Evolutionary conservation across 257 asterid species (phyloP).

Genomic region (Misopates orontium): DNA sequence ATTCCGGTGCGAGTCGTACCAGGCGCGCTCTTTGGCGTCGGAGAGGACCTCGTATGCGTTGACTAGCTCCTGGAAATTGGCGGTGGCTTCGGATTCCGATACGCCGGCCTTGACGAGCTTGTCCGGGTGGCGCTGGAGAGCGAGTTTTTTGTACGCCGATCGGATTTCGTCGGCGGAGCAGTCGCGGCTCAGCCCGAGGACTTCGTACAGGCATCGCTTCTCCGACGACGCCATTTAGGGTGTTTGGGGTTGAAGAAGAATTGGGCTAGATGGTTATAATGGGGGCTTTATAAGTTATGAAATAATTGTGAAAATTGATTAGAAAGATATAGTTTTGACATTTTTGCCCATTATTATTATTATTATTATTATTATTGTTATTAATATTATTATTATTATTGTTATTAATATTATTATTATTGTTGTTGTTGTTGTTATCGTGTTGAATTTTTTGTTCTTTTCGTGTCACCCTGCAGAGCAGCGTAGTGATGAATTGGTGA

Average conservation of each 20-base stretch:
- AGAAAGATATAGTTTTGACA: no score
- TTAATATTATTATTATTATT: no score
- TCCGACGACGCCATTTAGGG: slow-evolving; percentile 55
- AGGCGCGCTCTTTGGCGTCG: slow-evolving; percentile 81
- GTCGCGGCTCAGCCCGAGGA: slow-evolving; percentile 67
- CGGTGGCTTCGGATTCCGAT: slow-evolving; percentile 87
- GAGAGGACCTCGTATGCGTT: slow-evolving; percentile 94
- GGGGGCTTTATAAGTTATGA: no score
- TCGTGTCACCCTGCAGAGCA: no score
- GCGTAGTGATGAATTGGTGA: no score
- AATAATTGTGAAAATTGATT: no score
- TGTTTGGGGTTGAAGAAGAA: neutral
- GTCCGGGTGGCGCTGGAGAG: slow-evolving; percentile 98
- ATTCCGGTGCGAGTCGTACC: slow-evolving; percentile 97
- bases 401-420: no score
- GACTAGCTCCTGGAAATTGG: slow-evolving; percentile 88
- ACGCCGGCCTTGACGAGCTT: slow-evolving; percentile 80
- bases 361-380: no score
- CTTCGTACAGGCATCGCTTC: slow-evolving; percentile 90
- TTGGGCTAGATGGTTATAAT: no score
- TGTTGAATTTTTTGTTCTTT: no score
- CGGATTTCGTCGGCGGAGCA: slow-evolving; percentile 83
- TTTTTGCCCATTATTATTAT: no score
- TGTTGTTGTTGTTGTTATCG: no score
- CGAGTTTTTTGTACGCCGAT: slow-evolving; percentile 78